Evolutionary conservation across 768 basidiomycete species (phyloP).

Genomic region (Leccinum boreale): DNA sequence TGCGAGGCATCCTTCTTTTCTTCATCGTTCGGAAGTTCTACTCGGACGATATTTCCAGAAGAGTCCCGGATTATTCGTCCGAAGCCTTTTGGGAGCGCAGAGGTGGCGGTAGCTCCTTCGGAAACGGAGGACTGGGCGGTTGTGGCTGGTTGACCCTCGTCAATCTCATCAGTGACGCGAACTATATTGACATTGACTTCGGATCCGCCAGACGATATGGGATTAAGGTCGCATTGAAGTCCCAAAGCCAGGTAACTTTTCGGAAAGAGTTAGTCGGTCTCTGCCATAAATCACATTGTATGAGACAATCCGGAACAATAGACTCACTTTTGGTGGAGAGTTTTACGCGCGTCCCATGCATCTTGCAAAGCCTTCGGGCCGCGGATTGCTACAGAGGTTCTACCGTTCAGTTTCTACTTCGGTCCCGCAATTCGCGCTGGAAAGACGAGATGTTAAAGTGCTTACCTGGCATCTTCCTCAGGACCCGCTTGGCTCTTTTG

Average conservation of each 20-base stretch:
- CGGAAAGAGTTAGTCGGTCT: slow-evolving; percentile 1
- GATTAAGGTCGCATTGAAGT: slow-evolving; percentile 65
- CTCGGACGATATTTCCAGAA: slow-evolving; percentile 66
- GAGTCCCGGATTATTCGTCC: slow-evolving; percentile 83
- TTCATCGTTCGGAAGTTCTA: slow-evolving; percentile 60
- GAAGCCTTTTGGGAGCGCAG: slow-evolving; percentile 55
- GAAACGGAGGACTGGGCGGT: slow-evolving; percentile 1
- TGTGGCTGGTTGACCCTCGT: background rate
- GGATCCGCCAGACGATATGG: slow-evolving; percentile 63
- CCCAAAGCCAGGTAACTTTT: slow-evolving; percentile 75
- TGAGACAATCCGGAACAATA: background rate
- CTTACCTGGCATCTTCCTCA: slow-evolving; percentile 77
- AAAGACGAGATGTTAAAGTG: background rate
- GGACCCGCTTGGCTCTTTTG: slow-evolving; percentile 65
- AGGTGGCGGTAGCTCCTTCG: slow-evolving; percentile 17
- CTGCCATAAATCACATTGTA: background rate
- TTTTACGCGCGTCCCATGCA: slow-evolving; percentile 85
- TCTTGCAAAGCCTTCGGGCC: slow-evolving; percentile 80
- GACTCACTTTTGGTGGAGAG: slow-evolving; percentile 87
- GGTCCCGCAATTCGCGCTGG: background rate
- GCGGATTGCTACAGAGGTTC: slow-evolving; percentile 54
- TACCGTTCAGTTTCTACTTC: slow-evolving; percentile 5
- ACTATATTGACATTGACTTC: slow-evolving; percentile 41
- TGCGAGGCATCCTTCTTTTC: slow-evolving; percentile 26
- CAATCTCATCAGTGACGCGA: background rate